These are phyloP conservation scores for Claviceps sorghi DNA, from an alignment of 2,329 filamentous ascomycete genomes.

Conservation along the genomic window DNA sequence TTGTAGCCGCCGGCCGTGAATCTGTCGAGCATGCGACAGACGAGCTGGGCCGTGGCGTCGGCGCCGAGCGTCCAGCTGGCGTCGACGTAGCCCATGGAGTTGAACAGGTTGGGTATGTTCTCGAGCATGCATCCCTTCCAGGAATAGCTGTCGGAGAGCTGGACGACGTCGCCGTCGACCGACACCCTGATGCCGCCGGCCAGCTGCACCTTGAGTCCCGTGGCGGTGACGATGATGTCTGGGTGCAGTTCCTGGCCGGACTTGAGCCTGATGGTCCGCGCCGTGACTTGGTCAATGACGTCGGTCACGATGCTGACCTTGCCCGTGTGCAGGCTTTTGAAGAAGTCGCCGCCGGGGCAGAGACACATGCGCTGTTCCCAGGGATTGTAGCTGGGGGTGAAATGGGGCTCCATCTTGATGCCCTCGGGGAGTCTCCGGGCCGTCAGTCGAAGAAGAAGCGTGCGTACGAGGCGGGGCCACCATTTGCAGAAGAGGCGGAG, in stretches of 20 bases:
- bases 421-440: constrained; percentile 32
- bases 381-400: constrained; percentile 45
- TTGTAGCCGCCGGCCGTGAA: background rate
- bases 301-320: constrained; percentile 32
- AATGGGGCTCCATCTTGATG: constrained; percentile 41
- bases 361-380: constrained; percentile 65
- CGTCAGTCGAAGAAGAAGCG: constrained; percentile 30
- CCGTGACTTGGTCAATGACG: constrained; percentile 31
- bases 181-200: constrained; percentile 33
- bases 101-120: constrained; percentile 43
- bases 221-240: constrained; percentile 53
- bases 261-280: constrained; percentile 26
- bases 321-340: constrained; percentile 23
- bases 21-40: constrained; percentile 1
- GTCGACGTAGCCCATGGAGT: constrained; percentile 49
- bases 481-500: constrained; percentile 11
- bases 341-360: constrained; percentile 38
- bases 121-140: constrained; percentile 51
- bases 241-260: constrained; percentile 35
- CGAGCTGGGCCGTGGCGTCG: constrained; percentile 13
- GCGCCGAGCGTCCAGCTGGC: constrained; percentile 50
- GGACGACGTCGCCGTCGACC: constrained; percentile 35
- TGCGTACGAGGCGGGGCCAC: constrained; percentile 35
- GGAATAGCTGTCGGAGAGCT: constrained; percentile 32
- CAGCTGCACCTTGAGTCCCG: constrained; percentile 43